Percentiles rank a stretch among this genome's conserved stretches.
Conservation (phyloP, 1,284 basidiomycete species). For the Fistulina hepatica region DNA sequence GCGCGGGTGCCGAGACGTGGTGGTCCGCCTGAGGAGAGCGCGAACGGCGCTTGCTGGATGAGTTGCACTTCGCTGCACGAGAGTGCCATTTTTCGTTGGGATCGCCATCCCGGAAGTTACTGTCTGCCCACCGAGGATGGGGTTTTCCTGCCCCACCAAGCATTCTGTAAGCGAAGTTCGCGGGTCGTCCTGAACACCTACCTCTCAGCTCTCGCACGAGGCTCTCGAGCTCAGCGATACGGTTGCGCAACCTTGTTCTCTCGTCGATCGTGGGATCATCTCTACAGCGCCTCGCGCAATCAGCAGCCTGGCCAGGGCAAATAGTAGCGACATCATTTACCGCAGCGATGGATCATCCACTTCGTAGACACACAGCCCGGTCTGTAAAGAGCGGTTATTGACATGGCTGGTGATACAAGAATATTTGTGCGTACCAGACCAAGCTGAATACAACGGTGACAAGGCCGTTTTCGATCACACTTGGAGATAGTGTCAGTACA, state of each 20-base stretch:
- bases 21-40: constrained; percentile 28
- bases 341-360: constrained; percentile 78
- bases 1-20: constrained; percentile 17
- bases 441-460: constrained; percentile 76
- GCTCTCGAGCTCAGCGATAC: constrained; percentile 84
- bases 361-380: constrained; percentile 85
- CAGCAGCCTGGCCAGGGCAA: constrained; percentile 6
- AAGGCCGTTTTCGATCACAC: constrained; percentile 79
- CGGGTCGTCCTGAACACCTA: constrained; percentile 22
- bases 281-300: constrained; percentile 28
- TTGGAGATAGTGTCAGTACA: constrained; percentile 20
- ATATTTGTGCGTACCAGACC: constrained; percentile 43
- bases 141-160: constrained; percentile 71
- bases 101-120: constrained; percentile 64
- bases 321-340: constrained; percentile 27
- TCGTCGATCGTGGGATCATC: constrained; percentile 79
- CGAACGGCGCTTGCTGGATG: constrained; percentile 26
- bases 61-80: constrained; percentile 57
- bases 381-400: constrained; percentile 32
- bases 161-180: constrained; percentile 6
- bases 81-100: constrained; percentile 76
- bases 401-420: constrained; percentile 3
- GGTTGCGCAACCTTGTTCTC: constrained; percentile 67
- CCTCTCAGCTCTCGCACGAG: constrained; percentile 75
- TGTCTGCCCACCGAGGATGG: constrained; percentile 72